Evolutionary conservation across 192 early-diverging fungal species (phyloP).

Genomic region (Irineochytrium annulatum): DNA sequence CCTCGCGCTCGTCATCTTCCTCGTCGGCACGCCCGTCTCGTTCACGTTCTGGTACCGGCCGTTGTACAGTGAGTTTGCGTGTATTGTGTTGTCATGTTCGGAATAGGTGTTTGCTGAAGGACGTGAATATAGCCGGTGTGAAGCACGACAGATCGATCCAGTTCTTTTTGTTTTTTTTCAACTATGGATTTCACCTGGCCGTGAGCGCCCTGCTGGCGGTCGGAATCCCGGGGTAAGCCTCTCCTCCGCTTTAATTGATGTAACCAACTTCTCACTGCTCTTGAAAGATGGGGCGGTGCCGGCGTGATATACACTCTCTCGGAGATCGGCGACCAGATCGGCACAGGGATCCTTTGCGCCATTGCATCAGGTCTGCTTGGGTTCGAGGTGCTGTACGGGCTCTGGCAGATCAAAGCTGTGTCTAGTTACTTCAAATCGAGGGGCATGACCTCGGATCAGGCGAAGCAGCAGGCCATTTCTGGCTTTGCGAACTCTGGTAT

Average conservation of each 20-base stretch:
- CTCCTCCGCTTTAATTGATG: not conserved
- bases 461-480: conserved; percentile 29
- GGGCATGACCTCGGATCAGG: conserved; percentile 33
- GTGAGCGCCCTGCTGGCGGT: conserved; percentile 21
- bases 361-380: conserved; percentile 25
- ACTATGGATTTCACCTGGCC: conserved; percentile 28
- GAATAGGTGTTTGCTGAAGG: not conserved
- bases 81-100: not conserved
- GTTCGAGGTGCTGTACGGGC: conserved; percentile 33
- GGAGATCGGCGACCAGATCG: conserved; percentile 25
- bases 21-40: conserved; percentile 34
- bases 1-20: conserved; percentile 30
- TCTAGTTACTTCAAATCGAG: conserved; percentile 14
- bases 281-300: conserved; percentile 21
- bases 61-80: conserved; percentile 21
- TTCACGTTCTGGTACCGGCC: conserved; percentile 35
- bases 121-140: conserved; percentile 18
- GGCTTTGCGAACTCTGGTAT: conserved; percentile 23
- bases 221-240: conserved; percentile 34
- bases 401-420: conserved; percentile 40
- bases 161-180: conserved; percentile 43
- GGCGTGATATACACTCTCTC: conserved; percentile 33
- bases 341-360: conserved; percentile 29
- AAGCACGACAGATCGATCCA: conserved; percentile 21
- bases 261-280: no score